Conservation (phyloP, 345 rosid genomes). For the Lepidium sativum region DNA sequence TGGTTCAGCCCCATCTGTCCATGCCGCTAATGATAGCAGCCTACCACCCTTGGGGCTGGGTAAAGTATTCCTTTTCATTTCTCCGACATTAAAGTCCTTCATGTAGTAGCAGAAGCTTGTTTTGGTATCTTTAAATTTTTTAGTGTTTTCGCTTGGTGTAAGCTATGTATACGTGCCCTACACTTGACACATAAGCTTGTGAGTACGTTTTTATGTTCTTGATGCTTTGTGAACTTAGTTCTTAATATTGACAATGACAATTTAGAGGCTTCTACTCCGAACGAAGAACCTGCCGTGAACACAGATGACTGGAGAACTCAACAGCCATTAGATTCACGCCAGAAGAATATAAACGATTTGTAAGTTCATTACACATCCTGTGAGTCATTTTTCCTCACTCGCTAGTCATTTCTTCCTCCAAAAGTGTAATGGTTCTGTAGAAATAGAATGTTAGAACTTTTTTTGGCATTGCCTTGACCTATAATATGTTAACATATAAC, state of each 20-base stretch:
- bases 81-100: neutral
- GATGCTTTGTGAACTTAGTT: too few species aligned
- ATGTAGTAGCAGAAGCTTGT: neutral
- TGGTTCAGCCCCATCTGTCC: constrained; percentile 22
- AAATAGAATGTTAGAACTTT: neutral
- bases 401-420: neutral
- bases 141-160: too few species aligned
- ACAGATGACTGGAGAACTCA: constrained; percentile 43
- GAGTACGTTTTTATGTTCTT: too few species aligned
- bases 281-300: too few species aligned
- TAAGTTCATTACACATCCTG: too few species aligned
- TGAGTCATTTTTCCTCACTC: neutral
- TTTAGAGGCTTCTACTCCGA: neutral
- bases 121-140: neutral
- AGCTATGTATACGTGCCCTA: too few species aligned
- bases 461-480: neutral
- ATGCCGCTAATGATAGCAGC: constrained; percentile 23
- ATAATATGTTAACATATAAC: neutral
- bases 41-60: constrained; percentile 40
- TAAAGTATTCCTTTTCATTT: neutral
- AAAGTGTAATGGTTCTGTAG: neutral
- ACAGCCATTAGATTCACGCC: constrained; percentile 33
- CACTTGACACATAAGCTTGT: too few species aligned
- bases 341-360: too few species aligned
- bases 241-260: constrained; percentile 4